These are phyloP conservation scores for Trametes coccinea DNA, from an alignment of 768 basidiomycete species.

Conservation along the genomic window DNA sequence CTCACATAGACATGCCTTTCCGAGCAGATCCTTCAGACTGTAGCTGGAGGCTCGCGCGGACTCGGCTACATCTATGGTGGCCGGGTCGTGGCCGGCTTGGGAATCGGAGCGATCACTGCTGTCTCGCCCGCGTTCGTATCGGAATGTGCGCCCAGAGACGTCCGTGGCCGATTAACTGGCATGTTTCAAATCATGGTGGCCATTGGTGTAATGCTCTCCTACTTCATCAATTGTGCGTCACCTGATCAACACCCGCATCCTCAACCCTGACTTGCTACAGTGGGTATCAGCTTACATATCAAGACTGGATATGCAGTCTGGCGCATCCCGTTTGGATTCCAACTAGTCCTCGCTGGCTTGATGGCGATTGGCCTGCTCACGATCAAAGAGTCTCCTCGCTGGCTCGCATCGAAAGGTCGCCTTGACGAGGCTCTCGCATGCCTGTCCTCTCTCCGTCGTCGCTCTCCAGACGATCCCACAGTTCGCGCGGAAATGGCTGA, in stretches of 20 bases:
- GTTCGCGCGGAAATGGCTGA: conserved; percentile 70
- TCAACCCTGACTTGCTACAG: conserved; percentile 33
- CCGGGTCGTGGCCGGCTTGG: conserved; percentile 78
- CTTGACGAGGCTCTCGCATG: conserved; percentile 53
- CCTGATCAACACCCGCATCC: too few species aligned
- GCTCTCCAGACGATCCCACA: conserved; percentile 39
- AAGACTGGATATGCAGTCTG: conserved; percentile 51
- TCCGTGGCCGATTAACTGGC: conserved; percentile 83
- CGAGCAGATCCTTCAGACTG: conserved; percentile 65
- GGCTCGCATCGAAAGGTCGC: conserved; percentile 66
- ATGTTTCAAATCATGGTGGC: conserved; percentile 91
- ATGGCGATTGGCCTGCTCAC: conserved; percentile 69
- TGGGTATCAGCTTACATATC: conserved; percentile 59
- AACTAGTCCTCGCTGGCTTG: conserved; percentile 75
- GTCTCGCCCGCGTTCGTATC: conserved; percentile 88
- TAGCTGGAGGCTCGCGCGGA: conserved; percentile 57
- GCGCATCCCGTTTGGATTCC: conserved; percentile 74
- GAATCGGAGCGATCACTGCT: conserved; percentile 84
- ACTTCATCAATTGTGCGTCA: conserved; percentile 75
- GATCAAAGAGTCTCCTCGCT: conserved; percentile 77
- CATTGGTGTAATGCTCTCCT: conserved; percentile 81
- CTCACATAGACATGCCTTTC: neutral
- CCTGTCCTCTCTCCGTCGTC: conserved; percentile 66
- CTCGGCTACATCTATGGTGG: conserved; percentile 76
- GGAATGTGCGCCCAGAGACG: conserved; percentile 84